Percentiles rank a stretch among this genome's conserved stretches.
Conservation (phyloP, 2,329 filamentous ascomycete genomes). For the Aspergillus puulaauensis region DNA sequence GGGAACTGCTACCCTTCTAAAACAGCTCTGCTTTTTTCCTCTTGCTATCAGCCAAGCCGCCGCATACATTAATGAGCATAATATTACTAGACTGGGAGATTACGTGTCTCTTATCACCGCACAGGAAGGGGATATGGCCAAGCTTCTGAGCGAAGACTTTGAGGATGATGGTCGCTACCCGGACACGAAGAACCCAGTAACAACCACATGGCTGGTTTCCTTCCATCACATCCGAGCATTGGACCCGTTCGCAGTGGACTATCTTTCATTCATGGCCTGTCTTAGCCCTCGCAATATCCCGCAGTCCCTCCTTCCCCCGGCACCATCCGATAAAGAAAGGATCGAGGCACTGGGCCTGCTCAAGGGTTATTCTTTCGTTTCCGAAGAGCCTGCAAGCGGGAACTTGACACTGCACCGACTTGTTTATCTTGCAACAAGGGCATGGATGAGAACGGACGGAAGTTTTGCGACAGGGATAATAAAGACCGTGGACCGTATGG, state of each 20-base stretch:
- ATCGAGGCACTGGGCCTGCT: too few species aligned
- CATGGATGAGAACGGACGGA: too few species aligned
- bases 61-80: constrained; percentile 19
- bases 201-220: constrained; percentile 9
- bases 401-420: too few species aligned
- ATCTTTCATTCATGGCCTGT: constrained; percentile 17
- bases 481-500: too few species aligned
- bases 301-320: constrained; percentile 19
- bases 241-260: not conserved
- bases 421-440: too few species aligned
- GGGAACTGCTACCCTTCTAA: constrained; percentile 10
- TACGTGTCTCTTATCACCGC: constrained; percentile 5
- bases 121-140: not conserved
- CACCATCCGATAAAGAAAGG: too few species aligned
- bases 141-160: constrained; percentile 10
- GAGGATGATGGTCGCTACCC: not conserved
- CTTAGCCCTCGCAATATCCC: constrained; percentile 24
- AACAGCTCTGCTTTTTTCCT: constrained; percentile 22
- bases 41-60: constrained; percentile 26
- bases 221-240: constrained; percentile 15
- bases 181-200: not conserved
- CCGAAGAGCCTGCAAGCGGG: too few species aligned
- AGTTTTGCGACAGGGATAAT: too few species aligned
- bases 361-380: too few species aligned
- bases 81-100: not conserved